phyloP scores from a whole-genome alignment of 345 rosid species.

The Aquilaria yunnanensis region DNA sequence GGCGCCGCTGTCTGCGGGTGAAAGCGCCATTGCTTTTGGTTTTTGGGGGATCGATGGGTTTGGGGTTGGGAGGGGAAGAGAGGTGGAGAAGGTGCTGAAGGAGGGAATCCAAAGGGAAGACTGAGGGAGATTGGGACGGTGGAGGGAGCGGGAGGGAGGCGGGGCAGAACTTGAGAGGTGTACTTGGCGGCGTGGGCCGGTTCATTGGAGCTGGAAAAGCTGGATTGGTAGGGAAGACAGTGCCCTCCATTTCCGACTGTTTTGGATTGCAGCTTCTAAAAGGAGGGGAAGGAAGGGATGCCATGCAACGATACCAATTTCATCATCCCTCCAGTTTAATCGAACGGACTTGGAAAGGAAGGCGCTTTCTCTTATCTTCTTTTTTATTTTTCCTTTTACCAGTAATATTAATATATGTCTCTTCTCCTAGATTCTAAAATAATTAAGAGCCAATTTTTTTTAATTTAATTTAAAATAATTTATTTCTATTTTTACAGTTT shows the following conservation, averaged over 20 bases:
- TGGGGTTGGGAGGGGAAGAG: constrained; percentile 38
- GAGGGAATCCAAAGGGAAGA: constrained; percentile 62
- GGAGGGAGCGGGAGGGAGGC: constrained; percentile 53
- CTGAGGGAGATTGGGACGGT: constrained; percentile 34
- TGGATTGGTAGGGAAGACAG: constrained; percentile 59
- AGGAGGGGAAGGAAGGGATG: not conserved
- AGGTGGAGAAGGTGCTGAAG: constrained; percentile 73
- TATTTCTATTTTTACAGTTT: too few relatives aligned
- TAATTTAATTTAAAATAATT: too few relatives aligned
- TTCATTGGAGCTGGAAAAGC: constrained; percentile 38
- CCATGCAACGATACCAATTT: too few relatives aligned
- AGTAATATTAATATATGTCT: too few relatives aligned
- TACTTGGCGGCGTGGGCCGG: constrained; percentile 25
- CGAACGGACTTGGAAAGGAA: too few relatives aligned
- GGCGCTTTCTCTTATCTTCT: too few relatives aligned
- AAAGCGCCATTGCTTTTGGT: constrained; percentile 20
- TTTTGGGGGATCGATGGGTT: constrained; percentile 3
- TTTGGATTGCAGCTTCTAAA: not conserved
- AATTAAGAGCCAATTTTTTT: too few relatives aligned
- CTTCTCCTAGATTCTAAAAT: too few relatives aligned
- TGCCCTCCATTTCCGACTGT: constrained; percentile 50
- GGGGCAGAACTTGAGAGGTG: constrained; percentile 56
- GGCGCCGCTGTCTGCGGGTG: constrained; percentile 22
- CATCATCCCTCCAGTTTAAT: too few relatives aligned
- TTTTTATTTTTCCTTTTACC: too few relatives aligned